A percentile compares a stretch with the other conserved stretches of the same genome.
Evolutionary conservation across 2,329 filamentous ascomycete species (phyloP).

Genomic region (Zarea fungicola): DNA sequence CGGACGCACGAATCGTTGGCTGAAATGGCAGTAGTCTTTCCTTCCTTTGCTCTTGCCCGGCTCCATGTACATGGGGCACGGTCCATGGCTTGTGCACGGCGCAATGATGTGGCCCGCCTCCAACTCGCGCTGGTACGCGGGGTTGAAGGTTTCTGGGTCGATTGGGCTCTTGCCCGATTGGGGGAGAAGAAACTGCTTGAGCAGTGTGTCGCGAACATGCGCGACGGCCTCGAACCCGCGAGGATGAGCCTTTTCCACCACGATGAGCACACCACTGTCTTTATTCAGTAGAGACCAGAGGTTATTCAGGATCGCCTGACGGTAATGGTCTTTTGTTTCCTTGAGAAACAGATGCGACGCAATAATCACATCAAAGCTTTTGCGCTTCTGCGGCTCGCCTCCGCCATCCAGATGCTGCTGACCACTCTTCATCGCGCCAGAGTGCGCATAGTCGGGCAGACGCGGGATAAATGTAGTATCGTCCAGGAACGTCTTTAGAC

Average conservation of each 20-base stretch:
- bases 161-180: conserved; percentile 33
- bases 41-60: conserved; percentile 67
- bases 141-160: conserved; percentile 34
- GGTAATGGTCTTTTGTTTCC: conserved; percentile 67
- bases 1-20: conserved; percentile 82
- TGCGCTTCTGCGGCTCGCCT: conserved; percentile 53
- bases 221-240: conserved; percentile 90
- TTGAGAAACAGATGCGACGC: conserved; percentile 79
- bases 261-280: conserved; percentile 76
- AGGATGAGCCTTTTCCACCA: conserved; percentile 87
- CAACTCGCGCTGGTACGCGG: conserved; percentile 37
- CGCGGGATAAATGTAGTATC: conserved; percentile 90
- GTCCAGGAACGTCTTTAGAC: conserved; percentile 70
- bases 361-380: conserved; percentile 85
- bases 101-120: conserved; percentile 62
- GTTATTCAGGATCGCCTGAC: conserved; percentile 77
- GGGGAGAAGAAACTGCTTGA: conserved; percentile 65
- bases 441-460: conserved; percentile 78
- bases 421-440: conserved; percentile 49
- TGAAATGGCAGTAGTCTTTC: conserved; percentile 88
- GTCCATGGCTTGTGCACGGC: conserved; percentile 81
- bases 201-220: conserved; percentile 71
- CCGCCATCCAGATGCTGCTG: conserved; percentile 56
- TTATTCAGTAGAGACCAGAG: conserved; percentile 83
- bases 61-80: conserved; percentile 81